Conservation (phyloP, 805 yeast genomes). For the Saccharomycopsis guyanensis region DNA sequence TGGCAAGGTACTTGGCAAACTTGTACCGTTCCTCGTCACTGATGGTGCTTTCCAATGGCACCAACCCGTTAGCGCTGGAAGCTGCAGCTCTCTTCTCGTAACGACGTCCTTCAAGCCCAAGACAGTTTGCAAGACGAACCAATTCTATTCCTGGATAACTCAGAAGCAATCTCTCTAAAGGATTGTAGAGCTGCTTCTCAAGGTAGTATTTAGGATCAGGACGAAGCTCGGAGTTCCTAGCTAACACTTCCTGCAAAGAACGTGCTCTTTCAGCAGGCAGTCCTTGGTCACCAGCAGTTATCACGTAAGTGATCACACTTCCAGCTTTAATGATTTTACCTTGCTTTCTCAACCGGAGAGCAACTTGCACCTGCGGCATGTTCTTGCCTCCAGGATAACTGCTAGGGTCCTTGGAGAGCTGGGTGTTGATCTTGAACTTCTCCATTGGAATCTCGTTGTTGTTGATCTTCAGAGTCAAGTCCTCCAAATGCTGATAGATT, state of each 20-base stretch:
- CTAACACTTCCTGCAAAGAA: conserved; percentile 65
- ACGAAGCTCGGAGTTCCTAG: conserved; percentile 39
- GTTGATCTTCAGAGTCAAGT: conserved; percentile 48
- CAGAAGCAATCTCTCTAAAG: conserved; percentile 80
- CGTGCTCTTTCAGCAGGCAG: conserved; percentile 70
- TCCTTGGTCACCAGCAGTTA: conserved; percentile 47
- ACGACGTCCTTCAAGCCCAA: conserved; percentile 70
- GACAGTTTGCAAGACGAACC: conserved; percentile 62
- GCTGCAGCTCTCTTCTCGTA: conserved; percentile 37
- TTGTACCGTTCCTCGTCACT: conserved; percentile 78
- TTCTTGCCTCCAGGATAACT: conserved; percentile 75
- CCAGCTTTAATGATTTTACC: conserved; percentile 88
- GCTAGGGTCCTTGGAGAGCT: conserved; percentile 79
- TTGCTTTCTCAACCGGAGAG: conserved; percentile 65
- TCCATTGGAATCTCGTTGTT: conserved; percentile 55
- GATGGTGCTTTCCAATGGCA: conserved; percentile 75
- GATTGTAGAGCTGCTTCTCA: conserved; percentile 84
- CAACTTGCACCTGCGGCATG: conserved; percentile 89
- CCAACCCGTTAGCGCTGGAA: conserved; percentile 35
- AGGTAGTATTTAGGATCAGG: conserved; percentile 78
- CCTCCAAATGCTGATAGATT: conserved; percentile 65
- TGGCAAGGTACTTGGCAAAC: conserved; percentile 44
- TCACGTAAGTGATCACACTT: conserved; percentile 80
- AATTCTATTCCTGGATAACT: conserved; percentile 82
- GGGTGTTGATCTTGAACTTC: conserved; percentile 76